Conservation (phyloP, 176 grass and related monocot genomes). For the bread wheat (Triticum aestivum) region DNA sequence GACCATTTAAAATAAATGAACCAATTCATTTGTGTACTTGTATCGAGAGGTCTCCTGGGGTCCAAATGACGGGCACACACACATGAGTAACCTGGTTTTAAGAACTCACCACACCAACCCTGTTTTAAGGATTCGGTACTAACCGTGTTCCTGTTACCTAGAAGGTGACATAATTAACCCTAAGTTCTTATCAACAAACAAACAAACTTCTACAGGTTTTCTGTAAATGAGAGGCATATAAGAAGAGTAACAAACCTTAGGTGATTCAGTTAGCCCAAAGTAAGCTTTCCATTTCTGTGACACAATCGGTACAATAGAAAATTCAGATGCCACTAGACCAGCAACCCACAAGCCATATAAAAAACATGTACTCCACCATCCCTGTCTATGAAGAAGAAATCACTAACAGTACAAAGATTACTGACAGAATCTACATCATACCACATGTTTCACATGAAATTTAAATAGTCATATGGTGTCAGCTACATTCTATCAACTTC, state of each 20-base stretch:
- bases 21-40: neutral
- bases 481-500: neutral
- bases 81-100: neutral
- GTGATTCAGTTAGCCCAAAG: constrained; percentile 54
- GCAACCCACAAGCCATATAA: constrained; percentile 98
- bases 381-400: constrained; percentile 34
- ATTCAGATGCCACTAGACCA: constrained; percentile 77
- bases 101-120: neutral
- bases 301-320: constrained; percentile 68
- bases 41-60: neutral
- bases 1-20: neutral
- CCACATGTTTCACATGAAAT: neutral
- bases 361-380: constrained; percentile 88
- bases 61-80: neutral
- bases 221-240: constrained; percentile 6
- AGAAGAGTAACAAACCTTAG: constrained; percentile 54
- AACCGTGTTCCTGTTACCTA: too few relatives aligned
- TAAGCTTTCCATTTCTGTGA: constrained; percentile 76
- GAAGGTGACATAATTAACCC: neutral
- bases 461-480: neutral
- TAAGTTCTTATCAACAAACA: constrained; percentile 17
- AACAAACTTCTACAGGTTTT: neutral
- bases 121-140: too few relatives aligned
- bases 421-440: neutral
- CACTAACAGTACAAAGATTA: neutral